phyloP scores from a whole-genome alignment of 1,139 yeast genomes.

The Debaryomyces psychrophilus region DNA sequence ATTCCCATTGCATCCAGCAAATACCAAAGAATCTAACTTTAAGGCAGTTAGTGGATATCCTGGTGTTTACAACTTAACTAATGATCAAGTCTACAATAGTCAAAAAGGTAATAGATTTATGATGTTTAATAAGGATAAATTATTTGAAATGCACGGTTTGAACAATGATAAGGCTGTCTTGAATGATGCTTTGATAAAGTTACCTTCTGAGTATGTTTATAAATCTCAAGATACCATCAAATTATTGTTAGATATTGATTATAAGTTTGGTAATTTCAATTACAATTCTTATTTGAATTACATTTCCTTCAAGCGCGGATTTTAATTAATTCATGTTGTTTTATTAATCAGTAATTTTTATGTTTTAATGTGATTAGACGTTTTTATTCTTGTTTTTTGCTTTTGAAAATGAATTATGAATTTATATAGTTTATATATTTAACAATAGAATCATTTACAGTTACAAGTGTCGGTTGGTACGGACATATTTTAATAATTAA shows the following conservation, averaged over 20 bases:
- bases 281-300: constrained; percentile 54
- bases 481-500: not conserved
- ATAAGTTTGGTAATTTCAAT: constrained; percentile 62
- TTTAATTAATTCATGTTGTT: constrained; percentile 22
- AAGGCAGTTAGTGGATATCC: constrained; percentile 52
- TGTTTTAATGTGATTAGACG: constrained; percentile 7
- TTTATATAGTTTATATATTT: constrained; percentile 3
- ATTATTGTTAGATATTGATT: constrained; percentile 63
- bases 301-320: constrained; percentile 49
- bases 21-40: constrained; percentile 48
- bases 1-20: constrained; percentile 51
- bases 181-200: constrained; percentile 43
- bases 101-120: constrained; percentile 39
- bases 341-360: constrained; percentile 1
- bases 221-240: constrained; percentile 65
- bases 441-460: constrained; percentile 2
- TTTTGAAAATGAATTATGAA: constrained; percentile 3
- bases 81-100: constrained; percentile 49
- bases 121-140: constrained; percentile 39
- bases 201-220: constrained; percentile 56
- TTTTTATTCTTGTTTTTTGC: not conserved
- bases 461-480: no score
- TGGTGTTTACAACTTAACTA: constrained; percentile 50
- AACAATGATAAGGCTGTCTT: constrained; percentile 20
- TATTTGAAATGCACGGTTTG: constrained; percentile 27